phyloP scores from a whole-genome alignment of 2,329 filamentous ascomycete genomes.

The Fusarium secorum region DNA sequence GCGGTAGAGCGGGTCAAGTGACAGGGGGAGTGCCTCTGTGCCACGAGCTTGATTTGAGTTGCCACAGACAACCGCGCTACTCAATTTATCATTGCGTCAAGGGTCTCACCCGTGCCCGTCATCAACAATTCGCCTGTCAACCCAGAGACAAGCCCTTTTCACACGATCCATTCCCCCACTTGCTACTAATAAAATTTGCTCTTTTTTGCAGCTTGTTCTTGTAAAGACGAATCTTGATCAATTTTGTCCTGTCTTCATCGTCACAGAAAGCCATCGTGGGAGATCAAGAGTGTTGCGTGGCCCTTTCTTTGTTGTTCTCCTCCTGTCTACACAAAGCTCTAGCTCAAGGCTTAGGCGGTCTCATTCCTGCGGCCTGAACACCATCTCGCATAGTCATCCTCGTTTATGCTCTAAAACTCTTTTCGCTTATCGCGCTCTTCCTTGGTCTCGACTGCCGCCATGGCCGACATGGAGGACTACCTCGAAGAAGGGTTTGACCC shows the following conservation, averaged over 20 bases:
- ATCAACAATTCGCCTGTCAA: constrained; percentile 38
- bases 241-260: constrained; percentile 1
- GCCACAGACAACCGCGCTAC: constrained; percentile 52
- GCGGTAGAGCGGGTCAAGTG: constrained; percentile 39
- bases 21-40: constrained; percentile 21
- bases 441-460: constrained; percentile 45
- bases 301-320: constrained; percentile 24
- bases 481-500: constrained; percentile 89
- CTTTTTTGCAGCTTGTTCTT: background rate
- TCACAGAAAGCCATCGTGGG: background rate
- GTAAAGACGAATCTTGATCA: background rate
- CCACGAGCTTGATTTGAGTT: constrained; percentile 41
- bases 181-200: constrained; percentile 10
- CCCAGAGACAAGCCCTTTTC: constrained; percentile 29
- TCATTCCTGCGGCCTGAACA: constrained; percentile 24
- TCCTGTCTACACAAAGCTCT: background rate
- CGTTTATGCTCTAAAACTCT: constrained; percentile 7
- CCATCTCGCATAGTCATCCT: constrained; percentile 23
- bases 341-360: constrained; percentile 16
- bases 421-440: constrained; percentile 8
- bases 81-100: constrained; percentile 45
- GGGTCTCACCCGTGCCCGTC: constrained; percentile 33
- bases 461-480: constrained; percentile 80
- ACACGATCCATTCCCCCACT: constrained; percentile 35
- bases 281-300: constrained; percentile 5